Conservation (phyloP, 345 rosid species). For the Ceriops tagal region DNA sequence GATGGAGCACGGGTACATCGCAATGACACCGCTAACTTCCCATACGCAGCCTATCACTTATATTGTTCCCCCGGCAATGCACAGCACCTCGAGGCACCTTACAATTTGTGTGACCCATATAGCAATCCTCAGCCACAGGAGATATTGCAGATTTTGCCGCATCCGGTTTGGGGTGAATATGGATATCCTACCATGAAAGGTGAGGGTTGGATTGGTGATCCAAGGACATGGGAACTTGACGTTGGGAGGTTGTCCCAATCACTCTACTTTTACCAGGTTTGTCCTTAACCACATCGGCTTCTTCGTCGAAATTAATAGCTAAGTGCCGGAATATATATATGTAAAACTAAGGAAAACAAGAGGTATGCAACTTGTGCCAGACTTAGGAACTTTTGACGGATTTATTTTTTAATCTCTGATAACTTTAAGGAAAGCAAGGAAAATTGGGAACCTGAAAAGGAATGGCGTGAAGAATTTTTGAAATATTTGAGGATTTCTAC, state of each 20-base stretch:
- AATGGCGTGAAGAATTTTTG: background rate
- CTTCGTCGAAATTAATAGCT: no score
- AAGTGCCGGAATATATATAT: no score
- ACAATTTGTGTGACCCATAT: conserved; percentile 27
- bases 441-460: no score
- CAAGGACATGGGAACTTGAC: conserved; percentile 29
- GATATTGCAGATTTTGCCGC: conserved; percentile 25
- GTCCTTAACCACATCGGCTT: background rate
- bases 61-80: conserved; percentile 27
- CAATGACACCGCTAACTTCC: conserved; percentile 21
- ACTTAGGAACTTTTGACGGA: no score
- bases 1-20: conserved; percentile 22
- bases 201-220: conserved; percentile 29
- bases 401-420: no score
- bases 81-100: conserved; percentile 14
- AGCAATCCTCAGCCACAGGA: conserved; percentile 33
- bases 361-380: no score
- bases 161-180: conserved; percentile 32
- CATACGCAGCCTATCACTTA: conserved; percentile 23
- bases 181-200: conserved; percentile 28
- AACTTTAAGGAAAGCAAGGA: no score
- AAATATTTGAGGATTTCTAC: background rate
- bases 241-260: conserved; percentile 27
- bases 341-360: no score
- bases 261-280: conserved; percentile 30